Conservation (phyloP, 73 alveolate genomes). For the Paramecium primaurelia region DNA sequence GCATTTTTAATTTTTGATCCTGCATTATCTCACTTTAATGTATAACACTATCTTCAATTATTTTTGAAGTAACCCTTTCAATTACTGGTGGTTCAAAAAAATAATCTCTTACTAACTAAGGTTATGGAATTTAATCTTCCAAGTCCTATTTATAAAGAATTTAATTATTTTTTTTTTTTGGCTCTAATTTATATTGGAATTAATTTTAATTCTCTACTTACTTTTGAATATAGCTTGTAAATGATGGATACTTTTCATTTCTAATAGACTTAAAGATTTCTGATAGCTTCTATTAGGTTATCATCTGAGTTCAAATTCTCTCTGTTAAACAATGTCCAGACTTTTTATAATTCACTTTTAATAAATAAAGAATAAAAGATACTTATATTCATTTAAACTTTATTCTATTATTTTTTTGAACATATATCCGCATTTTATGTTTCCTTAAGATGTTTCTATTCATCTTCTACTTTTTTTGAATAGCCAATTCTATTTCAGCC, state of each 20-base stretch:
- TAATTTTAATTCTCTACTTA: neutral
- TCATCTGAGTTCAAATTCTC: neutral
- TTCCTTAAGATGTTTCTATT: neutral
- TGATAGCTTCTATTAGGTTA: neutral
- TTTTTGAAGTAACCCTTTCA: neutral
- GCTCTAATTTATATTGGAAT: neutral
- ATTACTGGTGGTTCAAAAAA: neutral
- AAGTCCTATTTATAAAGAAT: neutral
- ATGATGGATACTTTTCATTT: neutral
- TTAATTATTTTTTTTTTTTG: neutral
- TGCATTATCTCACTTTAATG: neutral
- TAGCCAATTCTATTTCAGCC: constrained; percentile 22
- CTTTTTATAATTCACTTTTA: neutral
- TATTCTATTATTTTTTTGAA: neutral
- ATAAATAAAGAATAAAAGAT: neutral
- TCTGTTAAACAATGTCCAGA: neutral
- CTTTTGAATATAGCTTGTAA: neutral
- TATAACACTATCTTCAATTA: neutral
- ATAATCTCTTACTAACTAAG: neutral
- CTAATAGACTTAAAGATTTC: neutral
- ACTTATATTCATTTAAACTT: neutral
- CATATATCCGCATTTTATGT: neutral
- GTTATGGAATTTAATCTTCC: neutral
- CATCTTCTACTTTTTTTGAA: constrained; percentile 37
- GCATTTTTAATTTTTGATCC: neutral